A percentile compares a stretch with the other conserved stretches of the same genome.
Evolutionary conservation across 768 basidiomycete genomes (phyloP).

Genomic region (Rhizopogon vulgaris): DNA sequence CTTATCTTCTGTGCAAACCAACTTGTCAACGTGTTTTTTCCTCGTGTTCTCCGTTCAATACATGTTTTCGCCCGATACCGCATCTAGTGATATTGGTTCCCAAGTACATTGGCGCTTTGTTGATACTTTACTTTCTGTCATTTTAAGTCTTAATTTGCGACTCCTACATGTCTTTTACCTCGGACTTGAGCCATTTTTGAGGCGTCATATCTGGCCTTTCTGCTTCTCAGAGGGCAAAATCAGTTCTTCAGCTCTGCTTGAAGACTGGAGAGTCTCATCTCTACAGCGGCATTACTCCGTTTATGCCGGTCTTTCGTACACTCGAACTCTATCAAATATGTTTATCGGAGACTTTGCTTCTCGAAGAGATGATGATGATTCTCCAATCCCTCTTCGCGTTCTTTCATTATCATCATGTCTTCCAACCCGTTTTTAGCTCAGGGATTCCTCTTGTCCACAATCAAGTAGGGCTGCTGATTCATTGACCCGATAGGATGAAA

Average conservation of each 20-base stretch:
- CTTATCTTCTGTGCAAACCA: background rate
- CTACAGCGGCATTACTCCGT: background rate
- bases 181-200: conserved; percentile 3
- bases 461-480: conserved; percentile 12
- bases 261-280: background rate
- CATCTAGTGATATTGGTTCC: background rate
- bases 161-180: conserved; percentile 4
- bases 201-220: conserved; percentile 2
- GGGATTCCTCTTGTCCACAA: conserved; percentile 6
- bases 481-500: conserved; percentile 23
- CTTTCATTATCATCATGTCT: conserved; percentile 1
- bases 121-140: conserved; percentile 1
- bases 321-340: conserved; percentile 2
- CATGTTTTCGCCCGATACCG: background rate
- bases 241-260: background rate
- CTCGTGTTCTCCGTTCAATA: background rate
- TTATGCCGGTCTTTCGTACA: conserved; percentile 3
- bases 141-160: conserved; percentile 1
- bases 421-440: background rate
- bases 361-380: background rate
- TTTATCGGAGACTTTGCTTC: conserved; percentile 13
- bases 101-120: background rate
- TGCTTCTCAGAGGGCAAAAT: background rate
- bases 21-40: background rate
- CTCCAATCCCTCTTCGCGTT: conserved; percentile 9